Evolutionary conservation across 2,329 filamentous ascomycete genomes (phyloP).

Genomic region (Phyllachora maydis): DNA sequence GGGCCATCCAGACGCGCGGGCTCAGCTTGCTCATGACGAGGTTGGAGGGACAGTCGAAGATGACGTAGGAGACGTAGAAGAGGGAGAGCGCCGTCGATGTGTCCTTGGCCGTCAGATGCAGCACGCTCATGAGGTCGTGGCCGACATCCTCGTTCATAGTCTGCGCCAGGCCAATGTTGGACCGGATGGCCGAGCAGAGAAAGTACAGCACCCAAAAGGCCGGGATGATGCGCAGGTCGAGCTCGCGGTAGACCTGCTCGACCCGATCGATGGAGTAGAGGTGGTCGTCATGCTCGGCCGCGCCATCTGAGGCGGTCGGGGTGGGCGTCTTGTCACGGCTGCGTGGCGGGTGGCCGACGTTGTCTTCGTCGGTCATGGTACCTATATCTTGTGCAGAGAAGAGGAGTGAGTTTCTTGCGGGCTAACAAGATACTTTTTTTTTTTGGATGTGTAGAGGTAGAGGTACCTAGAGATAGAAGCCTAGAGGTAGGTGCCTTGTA

Average conservation of each 20-base stretch:
- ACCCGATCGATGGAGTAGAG: slow-evolving; percentile 28
- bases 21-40: slow-evolving; percentile 71
- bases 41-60: slow-evolving; percentile 80
- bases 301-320: slow-evolving; percentile 2
- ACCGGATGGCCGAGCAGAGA: slow-evolving; percentile 76
- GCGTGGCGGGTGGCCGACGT: too few species aligned
- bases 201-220: slow-evolving; percentile 88
- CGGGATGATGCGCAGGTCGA: slow-evolving; percentile 38
- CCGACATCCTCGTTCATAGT: slow-evolving; percentile 61
- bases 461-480: too few species aligned
- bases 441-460: too few species aligned
- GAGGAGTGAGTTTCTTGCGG: not conserved
- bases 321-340: too few species aligned
- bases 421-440: too few species aligned
- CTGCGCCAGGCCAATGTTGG: slow-evolving; percentile 83
- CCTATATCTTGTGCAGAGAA: not conserved
- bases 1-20: slow-evolving; percentile 77
- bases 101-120: slow-evolving; percentile 52
- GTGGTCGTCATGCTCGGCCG: slow-evolving; percentile 5
- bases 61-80: slow-evolving; percentile 82
- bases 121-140: slow-evolving; percentile 55
- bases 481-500: too few species aligned
- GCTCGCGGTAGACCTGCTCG: slow-evolving; percentile 33
- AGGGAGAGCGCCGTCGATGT: slow-evolving; percentile 68
- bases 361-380: too few species aligned